A percentile compares a stretch with the other conserved stretches of the same genome.
These are phyloP conservation scores for Nitzschia sp. DNA, from an alignment of 108 stramenopile genomes.

Conservation along the genomic window DNA sequence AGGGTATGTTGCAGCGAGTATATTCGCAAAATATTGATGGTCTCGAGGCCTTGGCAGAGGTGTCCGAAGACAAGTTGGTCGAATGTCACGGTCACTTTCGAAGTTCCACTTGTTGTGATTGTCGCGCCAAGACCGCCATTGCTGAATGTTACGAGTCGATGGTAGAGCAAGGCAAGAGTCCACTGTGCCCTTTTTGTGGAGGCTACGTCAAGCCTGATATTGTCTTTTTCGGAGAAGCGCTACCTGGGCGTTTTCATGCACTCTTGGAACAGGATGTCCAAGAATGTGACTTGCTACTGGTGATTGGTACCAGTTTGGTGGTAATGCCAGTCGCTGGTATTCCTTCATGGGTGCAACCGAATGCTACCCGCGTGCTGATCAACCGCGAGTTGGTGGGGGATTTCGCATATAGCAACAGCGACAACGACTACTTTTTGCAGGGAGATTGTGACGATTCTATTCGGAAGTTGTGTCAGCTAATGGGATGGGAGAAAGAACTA, in stretches of 20 bases:
- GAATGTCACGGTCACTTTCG: conserved; percentile 91
- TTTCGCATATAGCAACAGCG: conserved; percentile 28
- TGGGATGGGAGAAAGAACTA: conserved; percentile 69
- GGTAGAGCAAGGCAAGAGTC: conserved; percentile 52
- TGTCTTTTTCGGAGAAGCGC: conserved; percentile 89
- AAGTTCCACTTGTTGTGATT: conserved; percentile 54
- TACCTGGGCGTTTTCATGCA: conserved; percentile 67
- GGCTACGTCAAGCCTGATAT: conserved; percentile 86
- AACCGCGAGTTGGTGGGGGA: conserved; percentile 64
- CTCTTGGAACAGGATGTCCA: conserved; percentile 49
- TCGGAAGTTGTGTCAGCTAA: conserved; percentile 41
- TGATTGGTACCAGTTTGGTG: conserved; percentile 84
- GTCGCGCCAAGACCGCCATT: conserved; percentile 39
- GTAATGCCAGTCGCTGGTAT: conserved; percentile 82
- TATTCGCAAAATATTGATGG: conserved; percentile 94
- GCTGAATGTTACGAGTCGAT: conserved; percentile 50
- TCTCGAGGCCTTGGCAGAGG: conserved; percentile 56
- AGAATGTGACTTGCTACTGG: conserved; percentile 70
- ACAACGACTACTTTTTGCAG: conserved; percentile 60
- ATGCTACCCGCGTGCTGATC: conserved; percentile 50
- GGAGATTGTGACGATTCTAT: conserved; percentile 82
- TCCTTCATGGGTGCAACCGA: conserved; percentile 47
- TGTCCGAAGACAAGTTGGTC: conserved; percentile 64
- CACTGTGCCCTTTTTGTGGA: conserved; percentile 64
- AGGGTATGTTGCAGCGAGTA: conserved; percentile 64